Evolutionary conservation across 768 basidiomycete genomes (phyloP), one percentile per base, ranked within the genome.

Genomic region (Lepiota brunneoincarnata): DNA sequence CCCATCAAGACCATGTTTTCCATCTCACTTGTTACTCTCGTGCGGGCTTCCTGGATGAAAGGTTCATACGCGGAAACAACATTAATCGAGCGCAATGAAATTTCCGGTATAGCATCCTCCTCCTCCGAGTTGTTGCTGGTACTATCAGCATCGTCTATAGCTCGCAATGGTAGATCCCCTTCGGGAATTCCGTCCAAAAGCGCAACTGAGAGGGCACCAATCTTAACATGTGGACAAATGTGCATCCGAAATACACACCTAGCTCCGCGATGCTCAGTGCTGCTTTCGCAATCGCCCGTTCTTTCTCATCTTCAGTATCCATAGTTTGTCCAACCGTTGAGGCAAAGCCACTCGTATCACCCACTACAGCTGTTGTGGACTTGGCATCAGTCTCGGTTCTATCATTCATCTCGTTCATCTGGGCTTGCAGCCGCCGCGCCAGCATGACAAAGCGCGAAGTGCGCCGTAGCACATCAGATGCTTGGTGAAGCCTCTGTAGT

Each of bases 181-280:
- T 59, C 59, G 2, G 50, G 26, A 21, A 75, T 68, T 6, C 76
- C 75, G 50, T 82, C 79, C 11, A 87, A 68, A 37, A 87, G 67
- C 17, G 73, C 70, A 37, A 77, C 85, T 86, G 44, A 17, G 7
- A 52, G 24, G 17, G 38, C 11, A 9, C 7, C 20, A 14, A 12
- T 28, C 37, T 40, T 36, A 64, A 49, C 59, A 11, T 14, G n/a
- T 34, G 42, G 48, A 34, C 23, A 41, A 24, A 23, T 7, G 21
- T 39, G 49, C n/a, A 52, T 5, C 39, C 20, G 28, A 18, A 23
- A n/a, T 24, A 73, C 87, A 61, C 57, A 92, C 93, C 78, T 39
- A 98, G 75, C 67, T 99, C 96, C 0, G 95, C 92, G 7, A 98
- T 85, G 36, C 85, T 94, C 61, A 98, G 72, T n/a, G 95, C 96